Conservation (phyloP, 176 grass and related monocot species). For the Triticum aestivum region IWGSC_CS_RefSeq_v2.1 NC_057807.1:575568088-575568587, state of each 20-base stretch:
- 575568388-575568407: slow-evolving; percentile 98
- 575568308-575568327: slow-evolving; percentile 24
- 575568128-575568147: background rate
- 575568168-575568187: slow-evolving; percentile 15
- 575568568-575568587: slow-evolving; percentile 16
- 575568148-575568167: background rate
- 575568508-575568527: slow-evolving; percentile 74
- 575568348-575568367: slow-evolving; percentile 98
- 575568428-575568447: slow-evolving; percentile 99
- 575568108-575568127: slow-evolving; percentile 15
- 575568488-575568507: slow-evolving; percentile 88
- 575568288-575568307: background rate
- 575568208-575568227: background rate
- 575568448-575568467: slow-evolving; percentile 95
- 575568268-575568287: background rate
- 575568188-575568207: slow-evolving; percentile 13
- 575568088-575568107: background rate
- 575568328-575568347: slow-evolving; percentile 99
- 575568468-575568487: slow-evolving; percentile 96
- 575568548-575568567: background rate
- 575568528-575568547: slow-evolving; percentile 22
- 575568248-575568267: slow-evolving; percentile 14
- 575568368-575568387: slow-evolving; percentile 99
- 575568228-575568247: slow-evolving; percentile 13
- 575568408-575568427: slow-evolving; percentile 98